Conservation (phyloP, 2,329 filamentous ascomycete species). For the Nemania abortiva region DNA sequence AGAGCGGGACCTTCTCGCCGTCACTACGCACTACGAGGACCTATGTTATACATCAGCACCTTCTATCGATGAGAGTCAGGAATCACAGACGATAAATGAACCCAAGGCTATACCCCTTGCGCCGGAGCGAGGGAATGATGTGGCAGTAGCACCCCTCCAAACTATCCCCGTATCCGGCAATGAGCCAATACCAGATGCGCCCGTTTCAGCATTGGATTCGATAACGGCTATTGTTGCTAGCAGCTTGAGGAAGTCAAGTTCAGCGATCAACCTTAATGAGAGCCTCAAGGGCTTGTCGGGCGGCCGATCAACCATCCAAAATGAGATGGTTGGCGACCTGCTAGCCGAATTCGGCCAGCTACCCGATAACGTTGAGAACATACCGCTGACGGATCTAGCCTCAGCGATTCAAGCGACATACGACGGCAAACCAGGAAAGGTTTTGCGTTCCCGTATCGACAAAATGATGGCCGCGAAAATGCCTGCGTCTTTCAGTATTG, state of each 20-base stretch:
- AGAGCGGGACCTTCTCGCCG: slow-evolving; percentile 67
- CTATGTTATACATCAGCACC: slow-evolving; percentile 5
- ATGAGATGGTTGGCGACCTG: slow-evolving; percentile 96
- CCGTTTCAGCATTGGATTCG: slow-evolving; percentile 89
- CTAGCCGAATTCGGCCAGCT: slow-evolving; percentile 98
- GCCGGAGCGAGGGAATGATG: not conserved
- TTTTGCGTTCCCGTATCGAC: slow-evolving; percentile 65
- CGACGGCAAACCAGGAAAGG: slow-evolving; percentile 96
- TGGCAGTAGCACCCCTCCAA: slow-evolving; percentile 61
- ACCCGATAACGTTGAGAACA: slow-evolving; percentile 97
- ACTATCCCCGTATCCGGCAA: slow-evolving; percentile 70
- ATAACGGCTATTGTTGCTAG: slow-evolving; percentile 92
- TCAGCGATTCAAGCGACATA: slow-evolving; percentile 96
- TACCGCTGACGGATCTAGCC: slow-evolving; percentile 92
- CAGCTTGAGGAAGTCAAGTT: slow-evolving; percentile 93
- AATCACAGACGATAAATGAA: slow-evolving; percentile 62
- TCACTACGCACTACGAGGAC: slow-evolving; percentile 4
- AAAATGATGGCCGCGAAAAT: not conserved
- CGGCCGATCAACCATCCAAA: slow-evolving; percentile 97
- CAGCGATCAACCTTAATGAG: slow-evolving; percentile 69
- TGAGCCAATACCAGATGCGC: slow-evolving; percentile 87
- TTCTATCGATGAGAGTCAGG: not conserved
- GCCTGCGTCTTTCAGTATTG: not conserved
- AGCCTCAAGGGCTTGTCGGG: not conserved
- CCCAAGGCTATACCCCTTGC: not conserved